Evolutionary conservation across 2,329 filamentous ascomycete species (phyloP).

Genomic region (Sarocladium oryzae): DNA sequence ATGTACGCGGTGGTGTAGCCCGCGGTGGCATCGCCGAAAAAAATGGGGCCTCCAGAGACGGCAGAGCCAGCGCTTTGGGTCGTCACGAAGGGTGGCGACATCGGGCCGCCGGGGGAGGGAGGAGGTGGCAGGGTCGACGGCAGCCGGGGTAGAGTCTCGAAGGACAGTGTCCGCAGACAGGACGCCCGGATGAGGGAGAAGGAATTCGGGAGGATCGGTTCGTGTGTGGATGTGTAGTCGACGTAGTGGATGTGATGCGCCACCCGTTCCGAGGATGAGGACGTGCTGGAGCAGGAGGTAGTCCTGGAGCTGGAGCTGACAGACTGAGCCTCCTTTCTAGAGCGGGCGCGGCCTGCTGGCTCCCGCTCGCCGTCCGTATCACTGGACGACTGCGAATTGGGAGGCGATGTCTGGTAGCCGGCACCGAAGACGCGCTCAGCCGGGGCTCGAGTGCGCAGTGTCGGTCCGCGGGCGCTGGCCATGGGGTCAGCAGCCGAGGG

Average conservation of each 20-base stretch:
- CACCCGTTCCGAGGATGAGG: slow-evolving; percentile 38
- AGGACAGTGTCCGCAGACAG: slow-evolving; percentile 59
- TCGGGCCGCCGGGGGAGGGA: slow-evolving; percentile 24
- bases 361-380: slow-evolving; percentile 48
- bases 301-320: slow-evolving; percentile 33
- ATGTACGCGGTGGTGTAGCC: slow-evolving; percentile 66
- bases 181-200: slow-evolving; percentile 62
- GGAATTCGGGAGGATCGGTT: slow-evolving; percentile 53
- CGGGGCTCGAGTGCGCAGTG: slow-evolving; percentile 53
- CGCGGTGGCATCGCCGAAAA: slow-evolving; percentile 58
- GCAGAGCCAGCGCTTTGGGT: slow-evolving; percentile 47
- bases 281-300: slow-evolving; percentile 48
- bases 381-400: slow-evolving; percentile 45
- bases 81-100: slow-evolving; percentile 44
- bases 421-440: slow-evolving; percentile 51
- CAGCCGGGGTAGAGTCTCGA: slow-evolving; percentile 57
- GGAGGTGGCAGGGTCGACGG: slow-evolving; percentile 33
- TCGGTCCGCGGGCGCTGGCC: slow-evolving; percentile 43
- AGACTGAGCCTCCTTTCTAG: slow-evolving; percentile 38
- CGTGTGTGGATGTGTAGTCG: slow-evolving; percentile 63
- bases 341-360: slow-evolving; percentile 27
- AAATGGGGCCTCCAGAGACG: slow-evolving; percentile 58
- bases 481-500: slow-evolving; percentile 19
- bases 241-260: slow-evolving; percentile 57
- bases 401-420: slow-evolving; percentile 41